Evolutionary conservation across 768 basidiomycete genomes (phyloP), one percentile per base, ranked within the genome.

Genomic region (Suillus alpinus): DNA sequence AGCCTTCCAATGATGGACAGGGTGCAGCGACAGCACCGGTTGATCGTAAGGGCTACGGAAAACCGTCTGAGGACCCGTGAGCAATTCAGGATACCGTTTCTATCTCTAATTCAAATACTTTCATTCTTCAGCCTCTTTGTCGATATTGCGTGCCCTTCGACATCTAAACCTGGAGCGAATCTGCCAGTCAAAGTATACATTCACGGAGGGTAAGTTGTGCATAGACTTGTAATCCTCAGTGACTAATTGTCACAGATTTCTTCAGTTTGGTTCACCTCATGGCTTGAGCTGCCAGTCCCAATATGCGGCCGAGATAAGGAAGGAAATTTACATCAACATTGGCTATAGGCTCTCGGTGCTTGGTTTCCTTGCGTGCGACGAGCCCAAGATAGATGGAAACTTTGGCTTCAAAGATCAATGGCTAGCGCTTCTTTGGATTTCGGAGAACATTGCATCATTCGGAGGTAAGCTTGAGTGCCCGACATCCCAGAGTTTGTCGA

Each of bases 341-440:
- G 90, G 88, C 39, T 91, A 91, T 69, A 83, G 90, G 23, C 76
- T 92, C 14, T 89, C 88, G 0, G 89, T 82, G 1, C 88, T 92
- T 65, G 91, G 91, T 0, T 93, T 91, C 67, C 75, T 93, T 23
- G 89, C 88, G 0, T 81, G 80, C 63, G 86, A 88, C 49, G 71
- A 82, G 60, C 88, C 88, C 13, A 68, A 73, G 44, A 69, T 92
- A 50, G 76, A 77, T 16, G 91, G 91, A 3, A 93, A 92, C 67
- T 92, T 87, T 69, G 90, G 91, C 0, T 92, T 92, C 77, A 92
- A 91, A 71, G 91, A 92, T 67, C 89, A 89, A 66, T 92, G 90
- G 90, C 67, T 89, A 20, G 90, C 86, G 0, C 67, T 92, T n/a
- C 75, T 82, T 65, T 92, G 90, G 89, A 76, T 92, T 29, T 82